Percentiles rank a stretch among this genome's conserved stretches.
Conservation (phyloP, 345 rosid species). For the Cochlearia excelsa region DNA sequence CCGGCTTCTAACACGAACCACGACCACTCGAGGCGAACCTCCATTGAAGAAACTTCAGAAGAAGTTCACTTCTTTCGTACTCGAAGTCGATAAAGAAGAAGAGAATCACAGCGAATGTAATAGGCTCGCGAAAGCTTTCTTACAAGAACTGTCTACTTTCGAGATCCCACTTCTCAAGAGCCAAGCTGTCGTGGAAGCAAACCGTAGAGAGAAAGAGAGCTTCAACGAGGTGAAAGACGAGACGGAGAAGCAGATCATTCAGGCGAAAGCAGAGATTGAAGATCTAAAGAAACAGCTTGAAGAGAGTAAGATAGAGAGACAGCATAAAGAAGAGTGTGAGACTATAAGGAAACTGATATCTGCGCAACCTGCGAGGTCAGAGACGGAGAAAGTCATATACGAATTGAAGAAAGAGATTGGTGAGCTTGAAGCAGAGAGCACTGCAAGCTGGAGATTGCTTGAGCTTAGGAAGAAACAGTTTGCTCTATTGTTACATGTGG, state of each 20-base stretch:
- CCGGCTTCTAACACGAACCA: conserved; percentile 87
- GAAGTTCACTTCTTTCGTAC: conserved; percentile 78
- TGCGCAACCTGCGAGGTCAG: conserved; percentile 79
- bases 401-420: conserved; percentile 81
- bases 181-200: conserved; percentile 72
- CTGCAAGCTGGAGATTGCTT: conserved; percentile 78
- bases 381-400: conserved; percentile 66
- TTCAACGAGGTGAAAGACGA: conserved; percentile 76
- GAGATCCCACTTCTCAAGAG: conserved; percentile 96
- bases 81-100: conserved; percentile 72
- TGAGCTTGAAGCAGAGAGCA: conserved; percentile 74
- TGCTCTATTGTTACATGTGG: conserved; percentile 85
- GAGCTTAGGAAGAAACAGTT: conserved; percentile 96
- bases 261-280: conserved; percentile 73
- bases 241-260: conserved; percentile 66
- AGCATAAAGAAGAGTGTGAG: conserved; percentile 97
- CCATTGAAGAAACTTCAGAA: conserved; percentile 93
- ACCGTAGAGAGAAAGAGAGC: conserved; percentile 78
- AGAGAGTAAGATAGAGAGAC: conserved; percentile 90
- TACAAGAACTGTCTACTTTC: conserved; percentile 81
- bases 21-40: conserved; percentile 95
- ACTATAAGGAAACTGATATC: conserved; percentile 77
- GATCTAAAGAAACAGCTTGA: conserved; percentile 82
- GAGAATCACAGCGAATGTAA: conserved; percentile 61
- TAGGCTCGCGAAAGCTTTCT: conserved; percentile 71